Base-by-base conservation (phyloP, 306 rosid genomes). In the Elaeagnus macrophylla region DNA sequence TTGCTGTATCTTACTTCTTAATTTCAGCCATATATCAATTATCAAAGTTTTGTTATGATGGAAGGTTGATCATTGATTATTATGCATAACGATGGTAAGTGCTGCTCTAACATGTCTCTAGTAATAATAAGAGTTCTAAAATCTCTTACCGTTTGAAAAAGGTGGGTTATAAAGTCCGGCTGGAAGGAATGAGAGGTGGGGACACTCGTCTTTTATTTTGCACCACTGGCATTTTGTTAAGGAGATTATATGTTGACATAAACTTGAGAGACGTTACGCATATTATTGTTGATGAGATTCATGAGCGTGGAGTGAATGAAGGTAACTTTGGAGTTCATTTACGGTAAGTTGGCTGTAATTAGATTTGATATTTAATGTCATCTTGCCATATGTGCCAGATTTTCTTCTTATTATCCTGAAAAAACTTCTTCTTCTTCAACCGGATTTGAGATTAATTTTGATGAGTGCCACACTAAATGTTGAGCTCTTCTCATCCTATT, bases 301-400 rank as follows among this genome's bases (percentile, higher is more conserved):
- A 91, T 75, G 99, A 91, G 69, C 99, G 99, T 36, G 99, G 99
- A 62, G 87, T 91, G 95, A 87, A 87, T 67, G 99, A 91, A 84
- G 99, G 99, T 91, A 77, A 54, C 17, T 6, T 39, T 48, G n/a
- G 42, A 60, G 51, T 46, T 37, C 53, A 41, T 56, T 32, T 37
- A 37, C n/a, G 37, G 18, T 46, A 39, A 48, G 50, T 60, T 47
- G 49, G n/a, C 63, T 54, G 60, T 67, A 42, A 53, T 64, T 19
- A 46, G 64, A 20, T 64, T 51, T 17, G 39, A 15, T 41, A 40
- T 32, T 49, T 39, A 65, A 43, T 11, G 3, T 46, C 32, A 5
- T 20, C 45, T 39, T 64, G 54, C 40, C 9, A 48, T 64, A 56
- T 51, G 7, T 67, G 46, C 56, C 73, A 77, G 82, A 77, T 65